These are phyloP conservation scores for Litsea cubeba DNA, from an alignment of 164 flowering plant genomes.

Conservation along the genomic window DNA sequence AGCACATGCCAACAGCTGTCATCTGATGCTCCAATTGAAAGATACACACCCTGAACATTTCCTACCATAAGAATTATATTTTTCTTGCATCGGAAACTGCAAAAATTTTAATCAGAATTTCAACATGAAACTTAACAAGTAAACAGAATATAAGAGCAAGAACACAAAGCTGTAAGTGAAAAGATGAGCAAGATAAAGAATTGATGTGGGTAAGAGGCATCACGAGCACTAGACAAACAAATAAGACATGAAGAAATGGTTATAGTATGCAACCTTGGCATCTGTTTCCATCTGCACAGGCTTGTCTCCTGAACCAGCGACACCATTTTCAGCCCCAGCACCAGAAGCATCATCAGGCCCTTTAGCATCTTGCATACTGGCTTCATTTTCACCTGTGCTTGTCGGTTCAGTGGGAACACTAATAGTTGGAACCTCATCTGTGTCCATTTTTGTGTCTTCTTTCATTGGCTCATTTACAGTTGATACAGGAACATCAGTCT, in stretches of 20 bases:
- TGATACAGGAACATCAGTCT: conserved; percentile 64
- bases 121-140: too few species aligned
- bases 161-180: too few species aligned
- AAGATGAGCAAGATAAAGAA: too few species aligned
- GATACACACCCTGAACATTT: too few species aligned
- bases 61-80: too few species aligned
- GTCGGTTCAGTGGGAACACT: conserved; percentile 38
- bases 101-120: too few species aligned
- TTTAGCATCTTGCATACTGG: conserved; percentile 74
- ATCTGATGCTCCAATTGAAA: too few species aligned
- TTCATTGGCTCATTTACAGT: conserved; percentile 46
- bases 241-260: not conserved
- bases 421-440: conserved; percentile 52
- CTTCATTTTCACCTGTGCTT: conserved; percentile 46
- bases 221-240: not conserved
- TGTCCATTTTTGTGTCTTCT: conserved; percentile 70
- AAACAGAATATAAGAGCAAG: too few species aligned
- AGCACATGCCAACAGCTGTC: too few species aligned
- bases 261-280: conserved; percentile 42
- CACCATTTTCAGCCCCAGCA: conserved; percentile 60
- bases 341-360: conserved; percentile 30
- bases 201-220: not conserved
- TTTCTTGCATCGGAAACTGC: too few species aligned
- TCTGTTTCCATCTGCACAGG: conserved; percentile 84
- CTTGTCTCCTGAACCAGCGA: conserved; percentile 63